These are phyloP conservation scores for Taiwanofungus camphoratus DNA, from an alignment of 1,284 basidiomycete species.

Conservation along the genomic window DNA sequence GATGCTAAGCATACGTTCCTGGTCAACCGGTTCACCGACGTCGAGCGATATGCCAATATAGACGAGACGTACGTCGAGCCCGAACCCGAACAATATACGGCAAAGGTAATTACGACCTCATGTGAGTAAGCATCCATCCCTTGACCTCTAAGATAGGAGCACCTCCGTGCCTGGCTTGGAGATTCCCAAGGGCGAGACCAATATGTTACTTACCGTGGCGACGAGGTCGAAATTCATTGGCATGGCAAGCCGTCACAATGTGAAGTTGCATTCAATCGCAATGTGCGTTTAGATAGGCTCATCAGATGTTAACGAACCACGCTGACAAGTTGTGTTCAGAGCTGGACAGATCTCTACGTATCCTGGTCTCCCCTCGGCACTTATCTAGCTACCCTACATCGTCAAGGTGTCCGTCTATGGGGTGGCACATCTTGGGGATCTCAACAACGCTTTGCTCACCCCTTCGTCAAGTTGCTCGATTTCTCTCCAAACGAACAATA, in stretches of 20 bases:
- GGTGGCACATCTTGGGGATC: slow-evolving; percentile 87
- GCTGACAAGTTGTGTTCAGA: slow-evolving; percentile 12
- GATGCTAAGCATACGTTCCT: slow-evolving; percentile 90
- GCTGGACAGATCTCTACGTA: slow-evolving; percentile 97
- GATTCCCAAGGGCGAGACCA: slow-evolving; percentile 94
- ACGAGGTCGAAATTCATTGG: slow-evolving; percentile 92
- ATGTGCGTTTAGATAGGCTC: slow-evolving; percentile 38
- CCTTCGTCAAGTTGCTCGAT: slow-evolving; percentile 92
- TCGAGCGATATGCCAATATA: slow-evolving; percentile 80
- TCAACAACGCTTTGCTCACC: slow-evolving; percentile 90
- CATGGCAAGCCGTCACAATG: slow-evolving; percentile 88
- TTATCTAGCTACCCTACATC: slow-evolving; percentile 89
- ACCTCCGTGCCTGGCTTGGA: slow-evolving; percentile 92
- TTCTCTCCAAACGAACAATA: slow-evolving; percentile 98
- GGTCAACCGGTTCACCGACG: slow-evolving; percentile 89
- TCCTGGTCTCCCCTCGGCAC: slow-evolving; percentile 98
- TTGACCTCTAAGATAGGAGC: slow-evolving; percentile 64
- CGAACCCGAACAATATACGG: slow-evolving; percentile 71
- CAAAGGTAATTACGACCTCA: slow-evolving; percentile 53
- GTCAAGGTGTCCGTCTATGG: slow-evolving; percentile 95
- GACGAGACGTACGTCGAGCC: slow-evolving; percentile 85
- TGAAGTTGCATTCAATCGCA: slow-evolving; percentile 74
- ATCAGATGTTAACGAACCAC: neutral
- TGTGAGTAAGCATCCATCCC: too few relatives aligned
- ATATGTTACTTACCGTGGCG: slow-evolving; percentile 89